Evolutionary conservation across 73 alveolate species (phyloP), one percentile per base, ranked within the genome.

Genomic region (Paramecium biaurelia): DNA sequence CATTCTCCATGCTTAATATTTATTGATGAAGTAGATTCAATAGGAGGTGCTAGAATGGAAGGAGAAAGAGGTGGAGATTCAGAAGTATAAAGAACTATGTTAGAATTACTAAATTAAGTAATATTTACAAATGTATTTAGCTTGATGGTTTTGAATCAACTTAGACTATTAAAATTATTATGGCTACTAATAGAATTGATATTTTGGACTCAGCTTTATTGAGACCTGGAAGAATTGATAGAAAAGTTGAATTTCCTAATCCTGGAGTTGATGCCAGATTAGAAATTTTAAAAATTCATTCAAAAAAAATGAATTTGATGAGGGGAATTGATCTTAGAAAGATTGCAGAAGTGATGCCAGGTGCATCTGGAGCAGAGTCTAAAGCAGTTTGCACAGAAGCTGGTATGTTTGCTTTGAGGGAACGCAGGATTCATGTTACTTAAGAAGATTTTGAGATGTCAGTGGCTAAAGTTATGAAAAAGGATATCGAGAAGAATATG

Each of bases 141-240:
- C 92, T 97, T 74, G 99, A 99, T 92, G 99, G 99, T 6, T 99
- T 99, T 92, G 99, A 99, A 95, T 93, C 99, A 43, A 97, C 98
- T 10, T 92, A 96, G 67, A 96, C 93, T 70, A 98, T 98, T 47
- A 98, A 97, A 82, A 97, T 96, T 92, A 95, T 98, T 82, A 95
- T 97, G 99, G 99, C 99, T 35, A 99, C 99, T n/a, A 99, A 99
- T 92, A 96, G 99, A 93, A 97, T 98, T 86, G 99, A 99, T 97
- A 99, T 98, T 49, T 94, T 99, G 74, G 99, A 99, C 93, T 99
- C 98, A 82, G 99, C 99, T 24, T 95, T 99, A 35, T 95, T 99
- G 49, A 96, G 99, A 76, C 99, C 99, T 41, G 99, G 99, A 38
- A 92, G 99, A 70, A 98, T 99, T 74, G 99, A 99, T 92, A 97